These are phyloP conservation scores for Lenzites betulinus DNA, from an alignment of 768 basidiomycete species.

Conservation along the genomic window DNA sequence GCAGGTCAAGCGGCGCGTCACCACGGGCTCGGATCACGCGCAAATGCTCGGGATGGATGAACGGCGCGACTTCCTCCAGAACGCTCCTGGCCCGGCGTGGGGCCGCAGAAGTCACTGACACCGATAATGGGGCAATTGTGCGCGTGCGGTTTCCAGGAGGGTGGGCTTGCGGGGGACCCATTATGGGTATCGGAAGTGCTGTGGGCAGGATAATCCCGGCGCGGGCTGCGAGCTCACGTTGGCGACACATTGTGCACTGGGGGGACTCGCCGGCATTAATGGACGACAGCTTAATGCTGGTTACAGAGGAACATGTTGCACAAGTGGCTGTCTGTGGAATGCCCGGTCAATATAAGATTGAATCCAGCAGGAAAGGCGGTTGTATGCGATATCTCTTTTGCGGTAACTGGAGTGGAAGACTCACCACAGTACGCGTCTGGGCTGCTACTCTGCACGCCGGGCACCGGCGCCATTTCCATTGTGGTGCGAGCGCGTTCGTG, in stretches of 20 bases:
- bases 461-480: conserved; percentile 4
- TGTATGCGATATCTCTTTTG: no score
- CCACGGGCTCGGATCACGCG: background rate
- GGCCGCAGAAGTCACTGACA: background rate
- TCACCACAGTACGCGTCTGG: background rate
- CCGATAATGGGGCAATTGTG: background rate
- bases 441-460: background rate
- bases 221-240: background rate
- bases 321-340: background rate
- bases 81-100: background rate
- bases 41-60: conserved; percentile 12
- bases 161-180: background rate
- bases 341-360: no score
- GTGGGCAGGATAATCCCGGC: background rate
- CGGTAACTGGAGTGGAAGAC: background rate
- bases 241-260: background rate
- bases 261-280: background rate
- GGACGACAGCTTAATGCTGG: background rate
- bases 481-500: background rate
- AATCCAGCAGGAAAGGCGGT: no score
- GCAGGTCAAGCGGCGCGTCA: background rate
- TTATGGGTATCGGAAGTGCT: background rate
- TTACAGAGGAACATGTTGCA: background rate
- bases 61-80: background rate
- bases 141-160: background rate